Evolutionary conservation across 1,284 basidiomycete genomes (phyloP), one percentile per base, ranked within the genome.

Genomic region (Boletus holoroseus): DNA sequence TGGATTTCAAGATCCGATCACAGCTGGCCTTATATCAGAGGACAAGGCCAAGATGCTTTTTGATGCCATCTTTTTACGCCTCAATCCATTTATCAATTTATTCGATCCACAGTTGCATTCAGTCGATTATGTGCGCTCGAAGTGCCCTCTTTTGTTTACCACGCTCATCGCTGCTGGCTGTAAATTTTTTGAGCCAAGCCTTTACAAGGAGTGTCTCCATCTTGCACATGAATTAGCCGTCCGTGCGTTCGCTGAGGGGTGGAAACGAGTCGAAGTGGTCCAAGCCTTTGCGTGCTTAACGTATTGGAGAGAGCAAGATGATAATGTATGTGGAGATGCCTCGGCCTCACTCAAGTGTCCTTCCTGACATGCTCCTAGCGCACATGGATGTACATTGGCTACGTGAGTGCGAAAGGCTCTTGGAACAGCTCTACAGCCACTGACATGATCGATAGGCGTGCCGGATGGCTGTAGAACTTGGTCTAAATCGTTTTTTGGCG

Each of bases 221-320:
- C 74, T 89, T 24, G 84, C 82, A 20, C 77, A 87, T 54, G 82
- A 84, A 47, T 78, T 85, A 59, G 81, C 83, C 7, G 72, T 85
- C n/a, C 78, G 77, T 49, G 85, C 88, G 2, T 92, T 91, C 60
- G 76, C 79, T 12, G 85, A 91, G 55, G 76, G 75, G 22, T 83
- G 80, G 76, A 88, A 88, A 63, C 75, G 80, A 49, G 81, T 93
- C 39, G 90, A 91, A 64, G 81, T 90, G 16, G 81, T 88, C 3
- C 90, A 93, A 67, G 87, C 89, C 26, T 87, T 90, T 65, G 83
- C 86, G 7, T 87, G 88, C 58, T 73, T 91, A 50, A 88, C 85
- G 32, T 92, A 92, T 64, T 93, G 91, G 91, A 86, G 80, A 68
- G 88, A 90, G 62, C 83, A 85, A 32, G 81, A 88, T 56, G 88